phyloP scores from a whole-genome alignment of 352 stramenopile species.

The Globisporangium carolinianum region DNA sequence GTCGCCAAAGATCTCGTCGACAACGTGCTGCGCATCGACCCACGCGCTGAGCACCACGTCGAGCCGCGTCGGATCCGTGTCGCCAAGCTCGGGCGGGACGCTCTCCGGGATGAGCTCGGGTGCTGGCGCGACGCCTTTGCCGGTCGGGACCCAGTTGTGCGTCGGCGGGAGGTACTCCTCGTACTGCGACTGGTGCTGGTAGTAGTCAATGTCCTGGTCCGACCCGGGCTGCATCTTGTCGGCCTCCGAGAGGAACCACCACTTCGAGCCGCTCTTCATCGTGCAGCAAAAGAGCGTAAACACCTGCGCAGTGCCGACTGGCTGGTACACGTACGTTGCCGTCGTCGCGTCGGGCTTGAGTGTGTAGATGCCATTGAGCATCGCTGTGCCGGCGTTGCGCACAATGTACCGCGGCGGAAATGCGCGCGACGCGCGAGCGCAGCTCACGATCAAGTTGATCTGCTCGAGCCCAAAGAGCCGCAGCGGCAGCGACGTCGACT shows the following conservation, averaged over 20 bases:
- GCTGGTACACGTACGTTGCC: conserved; percentile 70
- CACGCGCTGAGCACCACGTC: conserved; percentile 71
- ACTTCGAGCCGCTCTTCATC: conserved; percentile 97
- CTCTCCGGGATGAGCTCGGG: conserved; percentile 66
- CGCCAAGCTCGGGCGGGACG: conserved; percentile 42
- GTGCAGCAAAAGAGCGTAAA: conserved; percentile 97
- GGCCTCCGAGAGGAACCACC: conserved; percentile 98
- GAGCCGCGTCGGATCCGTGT: conserved; percentile 43
- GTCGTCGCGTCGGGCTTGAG: conserved; percentile 65
- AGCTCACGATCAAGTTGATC: conserved; percentile 90
- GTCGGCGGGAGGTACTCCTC: conserved; percentile 91
- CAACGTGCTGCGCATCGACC: conserved; percentile 67
- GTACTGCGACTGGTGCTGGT: conserved; percentile 94
- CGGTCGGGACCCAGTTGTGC: conserved; percentile 85
- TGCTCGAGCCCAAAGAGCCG: conserved; percentile 94
- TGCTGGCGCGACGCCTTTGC: conserved; percentile 59
- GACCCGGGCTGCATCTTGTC: conserved; percentile 96
- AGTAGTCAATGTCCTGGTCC: conserved; percentile 98
- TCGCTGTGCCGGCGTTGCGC: conserved; percentile 82
- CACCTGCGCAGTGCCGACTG: conserved; percentile 60
- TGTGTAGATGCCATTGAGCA: conserved; percentile 92
- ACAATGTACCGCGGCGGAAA: conserved; percentile 88
- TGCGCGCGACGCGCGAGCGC: conserved; percentile 66
- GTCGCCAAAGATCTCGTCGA: conserved; percentile 85
- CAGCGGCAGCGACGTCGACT: conserved; percentile 88